Percentiles rank a stretch among this genome's conserved stretches.
These are phyloP conservation scores for Rhizopogon vinicolor DNA, from an alignment of 768 basidiomycete genomes.

Conservation along the genomic window DNA sequence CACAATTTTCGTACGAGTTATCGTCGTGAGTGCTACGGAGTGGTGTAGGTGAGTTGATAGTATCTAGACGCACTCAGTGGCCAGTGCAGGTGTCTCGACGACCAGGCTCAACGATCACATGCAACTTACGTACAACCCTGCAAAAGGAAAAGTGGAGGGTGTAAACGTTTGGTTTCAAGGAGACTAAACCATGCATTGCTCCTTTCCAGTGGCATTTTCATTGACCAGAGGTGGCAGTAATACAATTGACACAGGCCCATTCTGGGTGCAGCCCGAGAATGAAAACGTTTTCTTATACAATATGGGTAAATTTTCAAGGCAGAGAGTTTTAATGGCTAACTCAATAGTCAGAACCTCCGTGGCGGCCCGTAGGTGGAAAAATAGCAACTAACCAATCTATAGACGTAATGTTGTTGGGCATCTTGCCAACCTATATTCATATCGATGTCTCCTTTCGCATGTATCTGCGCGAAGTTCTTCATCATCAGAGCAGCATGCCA, in stretches of 20 bases:
- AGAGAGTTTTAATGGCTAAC: conserved; percentile 42
- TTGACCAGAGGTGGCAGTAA: too few relatives aligned
- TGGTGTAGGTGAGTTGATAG: too few relatives aligned
- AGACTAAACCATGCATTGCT: too few relatives aligned
- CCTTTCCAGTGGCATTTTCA: too few relatives aligned
- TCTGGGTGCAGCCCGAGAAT: conserved; percentile 70
- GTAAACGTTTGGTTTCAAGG: too few relatives aligned
- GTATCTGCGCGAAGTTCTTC: conserved; percentile 29
- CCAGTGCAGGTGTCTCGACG: too few relatives aligned
- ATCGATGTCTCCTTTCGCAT: conserved; percentile 33
- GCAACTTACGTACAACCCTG: too few relatives aligned
- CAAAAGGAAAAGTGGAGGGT: too few relatives aligned
- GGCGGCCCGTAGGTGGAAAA: neutral
- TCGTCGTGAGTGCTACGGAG: too few relatives aligned
- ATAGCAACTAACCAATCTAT: conserved; percentile 22
- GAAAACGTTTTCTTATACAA: conserved; percentile 70
- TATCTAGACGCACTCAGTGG: too few relatives aligned
- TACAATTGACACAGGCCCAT: conserved; percentile 40
- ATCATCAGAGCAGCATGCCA: conserved; percentile 64
- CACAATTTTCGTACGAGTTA: too few relatives aligned
- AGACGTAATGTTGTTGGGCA: conserved; percentile 32
- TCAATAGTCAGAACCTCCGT: conserved; percentile 13
- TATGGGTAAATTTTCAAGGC: conserved; percentile 50
- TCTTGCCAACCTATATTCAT: conserved; percentile 48
- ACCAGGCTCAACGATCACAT: too few relatives aligned